Conservation (phyloP, 2,329 filamentous ascomycete genomes). For the Ophiostoma perfectum region DNA sequence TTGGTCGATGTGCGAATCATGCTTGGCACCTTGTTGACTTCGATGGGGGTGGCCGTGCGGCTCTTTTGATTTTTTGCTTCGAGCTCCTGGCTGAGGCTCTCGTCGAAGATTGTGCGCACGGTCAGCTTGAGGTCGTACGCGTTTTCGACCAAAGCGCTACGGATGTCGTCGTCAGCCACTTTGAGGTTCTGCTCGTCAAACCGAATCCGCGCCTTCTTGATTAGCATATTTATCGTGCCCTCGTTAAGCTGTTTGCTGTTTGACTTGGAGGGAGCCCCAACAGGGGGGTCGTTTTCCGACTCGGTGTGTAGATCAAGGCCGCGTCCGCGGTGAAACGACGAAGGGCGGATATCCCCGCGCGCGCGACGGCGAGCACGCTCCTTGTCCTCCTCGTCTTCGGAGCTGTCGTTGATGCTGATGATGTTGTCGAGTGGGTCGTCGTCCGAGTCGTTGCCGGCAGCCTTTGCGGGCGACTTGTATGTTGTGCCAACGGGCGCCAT, state of each 20-base stretch:
- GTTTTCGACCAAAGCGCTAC: slow-evolving; percentile 18
- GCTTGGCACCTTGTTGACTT: slow-evolving; percentile 19
- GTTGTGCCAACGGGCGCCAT: slow-evolving; percentile 73
- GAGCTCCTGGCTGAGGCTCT: neutral
- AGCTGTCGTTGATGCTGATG: slow-evolving; percentile 49
- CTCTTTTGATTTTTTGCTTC: neutral
- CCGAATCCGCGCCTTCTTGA: slow-evolving; percentile 20
- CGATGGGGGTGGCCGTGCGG: neutral
- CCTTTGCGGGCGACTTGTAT: slow-evolving; percentile 49
- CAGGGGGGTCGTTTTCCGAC: neutral
- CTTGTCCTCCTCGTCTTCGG: slow-evolving; percentile 42
- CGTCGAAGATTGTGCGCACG: slow-evolving; percentile 21
- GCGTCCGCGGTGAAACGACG: slow-evolving; percentile 38
- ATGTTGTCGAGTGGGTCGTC: slow-evolving; percentile 32
- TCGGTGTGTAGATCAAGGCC: neutral
- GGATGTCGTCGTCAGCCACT: slow-evolving; percentile 16
- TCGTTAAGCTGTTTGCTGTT: slow-evolving; percentile 15
- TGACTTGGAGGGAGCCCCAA: too few relatives aligned
- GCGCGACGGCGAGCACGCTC: slow-evolving; percentile 38
- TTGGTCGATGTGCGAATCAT: slow-evolving; percentile 25
- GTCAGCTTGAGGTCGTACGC: slow-evolving; percentile 24
- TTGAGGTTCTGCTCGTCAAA: slow-evolving; percentile 15
- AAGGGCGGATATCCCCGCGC: slow-evolving; percentile 59
- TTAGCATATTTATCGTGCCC: slow-evolving; percentile 18
- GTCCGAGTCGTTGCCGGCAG: slow-evolving; percentile 20